Base-by-base conservation (phyloP, 805 yeast genomes). In the Hanseniaspora thailandica region DNA sequence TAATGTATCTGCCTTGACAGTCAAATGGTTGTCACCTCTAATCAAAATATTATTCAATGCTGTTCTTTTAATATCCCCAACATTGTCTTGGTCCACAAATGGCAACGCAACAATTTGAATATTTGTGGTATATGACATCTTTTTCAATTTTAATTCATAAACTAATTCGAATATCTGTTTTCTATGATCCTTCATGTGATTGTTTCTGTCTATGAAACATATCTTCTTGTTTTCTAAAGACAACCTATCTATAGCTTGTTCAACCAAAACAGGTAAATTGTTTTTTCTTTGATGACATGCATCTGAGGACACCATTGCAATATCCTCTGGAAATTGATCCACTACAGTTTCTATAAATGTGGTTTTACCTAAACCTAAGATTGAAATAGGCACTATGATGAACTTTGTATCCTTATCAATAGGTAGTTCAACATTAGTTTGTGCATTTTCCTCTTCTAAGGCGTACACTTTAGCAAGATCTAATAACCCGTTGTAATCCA, bases 341-440 rank as follows among this genome's bases (percentile, higher is more conserved):
- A 61, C 57, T 39, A 93, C 69, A 0, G 89, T 80, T 34, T 77
- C 63, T 5, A 85, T 78, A 0, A 85, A 76, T 0, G 97, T 87
- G 0, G 97, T 88, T 63, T 93, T 93, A 7, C 98, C 98, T 66
- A 96, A 86, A 0, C 97, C 97, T 50, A 90, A 77, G 0, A 95
- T 87, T 0, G 97, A 88, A 3, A 89, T 78, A 0, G 97, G 90
- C 1, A 87, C 76, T 2, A 93, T 61, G 0, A 86, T 75, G 62
- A 78, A 83, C 58, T 81, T 81, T 4, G 72, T 69, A 1, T 66
- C 54, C 45, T 64, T 66, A 35, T 69, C 70, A 4, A 67, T 64
- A 26, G 45, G 49, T 15, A 43, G 26, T 26, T 67, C 70, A 38
- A 64, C 58, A 36, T 60, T 60, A 47, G 71, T 68, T 1, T 69